Evolutionary conservation across 2,329 filamentous ascomycete species (phyloP).

Genomic region (Clarireedia monteithiana): DNA sequence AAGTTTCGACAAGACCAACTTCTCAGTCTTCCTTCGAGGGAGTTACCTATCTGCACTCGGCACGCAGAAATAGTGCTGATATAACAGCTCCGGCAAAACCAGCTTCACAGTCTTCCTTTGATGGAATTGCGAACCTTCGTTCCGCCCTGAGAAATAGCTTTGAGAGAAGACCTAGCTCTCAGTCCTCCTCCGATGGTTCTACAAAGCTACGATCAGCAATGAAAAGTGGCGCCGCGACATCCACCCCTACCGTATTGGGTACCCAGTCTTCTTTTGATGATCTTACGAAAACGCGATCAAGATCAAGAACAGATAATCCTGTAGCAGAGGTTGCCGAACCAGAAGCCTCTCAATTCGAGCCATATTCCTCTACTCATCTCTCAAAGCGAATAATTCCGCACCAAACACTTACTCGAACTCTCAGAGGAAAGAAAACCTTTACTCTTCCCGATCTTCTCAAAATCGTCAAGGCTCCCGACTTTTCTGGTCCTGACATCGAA

Average conservation of each 20-base stretch:
- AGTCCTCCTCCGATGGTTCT: background rate
- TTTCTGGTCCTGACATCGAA: conserved; percentile 72
- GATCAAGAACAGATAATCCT: no score
- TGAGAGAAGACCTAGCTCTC: background rate
- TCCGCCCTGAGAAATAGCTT: no score
- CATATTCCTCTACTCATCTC: conserved; percentile 79
- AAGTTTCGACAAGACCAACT: conserved; percentile 2
- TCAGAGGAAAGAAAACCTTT: conserved; percentile 70
- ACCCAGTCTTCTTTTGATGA: background rate
- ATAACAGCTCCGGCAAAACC: no score
- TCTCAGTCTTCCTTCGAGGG: background rate
- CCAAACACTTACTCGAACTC: conserved; percentile 65
- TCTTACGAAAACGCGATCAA: conserved; percentile 6
- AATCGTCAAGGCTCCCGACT: conserved; percentile 74
- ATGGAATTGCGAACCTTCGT: no score
- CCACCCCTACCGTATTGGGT: no score
- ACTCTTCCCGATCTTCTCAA: conserved; percentile 74
- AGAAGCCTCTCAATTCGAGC: conserved; percentile 64
- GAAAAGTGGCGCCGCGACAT: no score
- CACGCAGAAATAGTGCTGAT: no score
- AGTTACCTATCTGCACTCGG: no score
- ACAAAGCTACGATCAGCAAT: background rate
- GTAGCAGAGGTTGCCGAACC: conserved; percentile 32
- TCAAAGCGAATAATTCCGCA: conserved; percentile 79
- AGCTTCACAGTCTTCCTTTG: no score